Conservation (phyloP, 768 basidiomycete species). For the Omphalotus guepiniiformis region DNA sequence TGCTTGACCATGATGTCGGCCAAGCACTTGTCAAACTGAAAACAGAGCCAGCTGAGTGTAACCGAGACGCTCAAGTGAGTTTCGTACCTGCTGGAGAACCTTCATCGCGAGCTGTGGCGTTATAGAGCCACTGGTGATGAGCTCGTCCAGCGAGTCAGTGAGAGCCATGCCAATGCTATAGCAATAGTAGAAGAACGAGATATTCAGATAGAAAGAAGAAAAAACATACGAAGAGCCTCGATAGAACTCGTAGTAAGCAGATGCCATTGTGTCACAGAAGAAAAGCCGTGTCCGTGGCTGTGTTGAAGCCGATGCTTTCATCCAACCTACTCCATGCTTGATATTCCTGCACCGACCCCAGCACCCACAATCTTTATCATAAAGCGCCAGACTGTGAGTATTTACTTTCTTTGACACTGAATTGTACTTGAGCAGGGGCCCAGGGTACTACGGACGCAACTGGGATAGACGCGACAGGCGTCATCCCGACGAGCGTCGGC, state of each 20-base stretch:
- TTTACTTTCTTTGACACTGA: no score
- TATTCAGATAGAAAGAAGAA: not conserved
- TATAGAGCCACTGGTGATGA: conserved; percentile 94
- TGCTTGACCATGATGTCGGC: conserved; percentile 90
- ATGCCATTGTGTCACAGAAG: no score
- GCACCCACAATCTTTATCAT: no score
- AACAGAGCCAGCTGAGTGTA: not conserved
- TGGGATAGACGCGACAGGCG: no score
- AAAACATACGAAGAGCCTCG: conserved; percentile 80
- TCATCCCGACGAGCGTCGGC: no score
- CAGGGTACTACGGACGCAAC: no score
- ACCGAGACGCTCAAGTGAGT: not conserved
- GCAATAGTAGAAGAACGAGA: not conserved
- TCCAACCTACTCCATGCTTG: no score
- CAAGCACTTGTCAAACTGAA: conserved; percentile 92
- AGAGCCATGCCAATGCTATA: conserved; percentile 92
- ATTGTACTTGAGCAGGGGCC: no score
- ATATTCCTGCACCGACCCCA: no score
- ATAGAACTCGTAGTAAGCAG: conserved; percentile 83
- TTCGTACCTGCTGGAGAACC: conserved; percentile 86
- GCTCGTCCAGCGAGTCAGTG: conserved; percentile 96
- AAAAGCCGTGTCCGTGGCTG: no score
- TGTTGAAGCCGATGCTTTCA: no score
- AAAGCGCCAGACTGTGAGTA: no score
- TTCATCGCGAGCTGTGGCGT: conserved; percentile 99